A percentile compares a stretch with the other conserved stretches of the same genome.
Evolutionary conservation across 495 filamentous ascomycete species (phyloP).

Genomic region (Podospora bellae-mahoneyi): DNA sequence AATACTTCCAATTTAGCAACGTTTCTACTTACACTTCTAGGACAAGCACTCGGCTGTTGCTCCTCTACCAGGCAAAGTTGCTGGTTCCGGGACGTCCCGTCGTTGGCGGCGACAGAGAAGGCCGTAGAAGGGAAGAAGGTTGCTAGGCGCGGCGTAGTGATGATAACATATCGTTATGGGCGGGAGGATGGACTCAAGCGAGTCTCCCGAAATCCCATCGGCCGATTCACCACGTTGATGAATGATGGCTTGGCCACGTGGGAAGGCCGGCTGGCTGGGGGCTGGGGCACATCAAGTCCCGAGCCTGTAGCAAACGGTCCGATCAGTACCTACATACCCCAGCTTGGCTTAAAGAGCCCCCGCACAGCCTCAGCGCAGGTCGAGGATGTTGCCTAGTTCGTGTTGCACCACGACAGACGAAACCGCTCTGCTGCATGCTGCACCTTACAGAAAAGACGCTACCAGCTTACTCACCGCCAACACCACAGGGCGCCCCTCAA

Average conservation of each 20-base stretch:
- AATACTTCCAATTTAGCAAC: neutral
- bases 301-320: neutral
- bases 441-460: neutral
- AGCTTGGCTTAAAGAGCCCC: neutral
- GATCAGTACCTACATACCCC: neutral
- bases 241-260: neutral
- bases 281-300: neutral
- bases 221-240: neutral
- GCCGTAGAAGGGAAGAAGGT: neutral
- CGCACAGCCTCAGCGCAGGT: constrained; percentile 5
- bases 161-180: neutral
- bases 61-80: neutral
- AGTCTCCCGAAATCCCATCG: neutral
- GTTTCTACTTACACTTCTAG: neutral
- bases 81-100: neutral
- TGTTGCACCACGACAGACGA: neutral
- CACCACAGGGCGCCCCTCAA: neutral
- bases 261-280: neutral
- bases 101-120: neutral
- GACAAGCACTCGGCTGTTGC: neutral
- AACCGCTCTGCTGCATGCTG: constrained; percentile 1
- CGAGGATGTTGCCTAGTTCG: neutral
- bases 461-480: constrained; percentile 1
- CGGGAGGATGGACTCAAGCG: neutral
- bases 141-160: neutral